Base-by-base conservation (phyloP, 139 green algal species). In the Monoraphidium neglectum region DNA sequence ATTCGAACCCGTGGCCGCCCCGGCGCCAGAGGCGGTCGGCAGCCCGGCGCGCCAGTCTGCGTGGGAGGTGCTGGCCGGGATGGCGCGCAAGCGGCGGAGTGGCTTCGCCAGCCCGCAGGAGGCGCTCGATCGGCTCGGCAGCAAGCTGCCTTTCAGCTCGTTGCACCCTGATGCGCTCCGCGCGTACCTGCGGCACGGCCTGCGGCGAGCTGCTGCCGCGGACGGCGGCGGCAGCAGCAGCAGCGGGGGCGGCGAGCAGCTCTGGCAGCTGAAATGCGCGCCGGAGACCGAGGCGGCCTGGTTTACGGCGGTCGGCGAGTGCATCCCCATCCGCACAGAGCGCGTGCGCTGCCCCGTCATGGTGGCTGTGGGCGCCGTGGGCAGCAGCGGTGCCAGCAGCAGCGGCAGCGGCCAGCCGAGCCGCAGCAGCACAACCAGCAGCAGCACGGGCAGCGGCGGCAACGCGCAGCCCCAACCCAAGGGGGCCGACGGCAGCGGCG, bases 71-170 rank as follows among this genome's bases (percentile, higher is more conserved):
- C 47, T 78, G 2, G 60, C 36, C 13, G 33, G 2, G 33, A n/a
- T 66, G 35, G 72, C 72, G 5, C 30, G 30, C 13, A 36, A 43
- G 61, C 72, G 72, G 47, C 68, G 77, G 49, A 13, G 28, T 8
- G 6, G 2, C 1, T 84, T 60, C 33, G 32, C 68, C 35, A 78
- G 47, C 15, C 21, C 54, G 49, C 59, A 46, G 28, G 73, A 32
- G 1, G 79, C 79, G 3, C 35, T 43, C n/a, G 24, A 38, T 1
- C 18, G 40, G 2, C 69, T 84, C 28, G 68, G 64, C 0, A 16
- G 67, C 53, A 81, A 81, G 54, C 60, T 68, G 53, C 73, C 79
- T 32, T 84, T 78, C 69, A 69, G n/a, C 32, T 16, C 51, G 35
- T 78, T 74, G 46, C 36, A 76, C 56, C 61, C 68, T 0, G 56